Evolutionary conservation across 148 eudicot genomes (phyloP), one percentile per base, ranked within the genome.

Genomic region (Beta vulgaris): DNA sequence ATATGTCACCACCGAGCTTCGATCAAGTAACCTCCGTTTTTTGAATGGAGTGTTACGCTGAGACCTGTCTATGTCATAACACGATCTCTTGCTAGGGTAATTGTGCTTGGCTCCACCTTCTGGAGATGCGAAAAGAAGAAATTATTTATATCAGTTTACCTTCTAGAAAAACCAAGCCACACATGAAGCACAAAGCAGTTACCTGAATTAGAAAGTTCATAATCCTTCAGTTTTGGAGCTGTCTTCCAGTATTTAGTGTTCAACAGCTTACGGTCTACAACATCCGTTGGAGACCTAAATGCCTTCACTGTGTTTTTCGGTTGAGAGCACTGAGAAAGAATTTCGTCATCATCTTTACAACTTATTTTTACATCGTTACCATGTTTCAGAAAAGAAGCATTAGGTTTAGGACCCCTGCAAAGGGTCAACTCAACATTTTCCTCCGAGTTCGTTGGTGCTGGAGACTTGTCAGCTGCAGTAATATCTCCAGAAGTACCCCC

Each of bases 341-440:
- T 96, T 79, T 92, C 97, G 73, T 96, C 99, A 89, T 92, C 91
- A 86, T 96, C 98, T 87, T 91, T 92, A 91, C 75, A 78, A 62
- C 77, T 84, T 86, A 86, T 44, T 32, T 87, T 88, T 85, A 91
- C 91, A 92, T 84, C 78, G 69, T 80, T 89, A 87, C 87, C 86
- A 49, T 70, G 81, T 83, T 84, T 84, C 25, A 71, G 77, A 73
- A 87, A 81, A 65, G 76, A 85, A 86, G 82, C 84, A 83, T 81
- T 78, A 81, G 86, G 89, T 82, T 72, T 49, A n/a, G 83, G 60
- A 51, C 85, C 91, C 83, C 86, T 84, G 67, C 51, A 78, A 61
- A 84, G 84, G 82, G 96, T 75, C 62, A 87, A 53, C 83, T 92
- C 82, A 82, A 89, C 88, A 71, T 82, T 84, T 84, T 86, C 81